Percentiles rank a stretch among this genome's conserved stretches.
phyloP scores from a whole-genome alignment of 2,329 filamentous ascomycete genomes.

The Cladorrhinum sp. region DNA sequence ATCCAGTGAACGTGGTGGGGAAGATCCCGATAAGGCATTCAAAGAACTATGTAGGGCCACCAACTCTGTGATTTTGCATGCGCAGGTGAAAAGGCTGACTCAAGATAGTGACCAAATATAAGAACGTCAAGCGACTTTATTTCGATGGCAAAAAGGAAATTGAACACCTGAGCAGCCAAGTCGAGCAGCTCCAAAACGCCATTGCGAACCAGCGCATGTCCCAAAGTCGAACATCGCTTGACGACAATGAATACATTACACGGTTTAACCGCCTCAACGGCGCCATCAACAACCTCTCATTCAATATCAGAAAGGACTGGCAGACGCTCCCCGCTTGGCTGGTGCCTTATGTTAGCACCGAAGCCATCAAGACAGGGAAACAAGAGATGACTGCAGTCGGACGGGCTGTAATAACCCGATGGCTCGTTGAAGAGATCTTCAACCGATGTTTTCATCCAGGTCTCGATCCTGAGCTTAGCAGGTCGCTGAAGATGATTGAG shows the following conservation, averaged over 20 bases:
- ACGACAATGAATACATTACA: constrained; percentile 89
- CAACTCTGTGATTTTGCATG: constrained; percentile 18
- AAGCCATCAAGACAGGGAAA: constrained; percentile 81
- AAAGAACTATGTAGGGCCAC: constrained; percentile 53
- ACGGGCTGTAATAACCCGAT: constrained; percentile 80
- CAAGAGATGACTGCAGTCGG: constrained; percentile 98
- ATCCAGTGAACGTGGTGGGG: constrained; percentile 39
- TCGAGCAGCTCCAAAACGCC: constrained; percentile 95
- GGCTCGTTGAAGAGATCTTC: constrained; percentile 89
- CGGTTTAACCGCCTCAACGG: constrained; percentile 90
- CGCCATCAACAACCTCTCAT: constrained; percentile 89
- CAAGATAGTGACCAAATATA: constrained; percentile 82
- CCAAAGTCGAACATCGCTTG: constrained; percentile 87
- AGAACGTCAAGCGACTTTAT: constrained; percentile 96
- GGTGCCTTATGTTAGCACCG: constrained; percentile 73
- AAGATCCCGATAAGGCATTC: constrained; percentile 52
- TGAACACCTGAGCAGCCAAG: constrained; percentile 79
- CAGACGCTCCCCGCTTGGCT: constrained; percentile 77
- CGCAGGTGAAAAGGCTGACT: constrained; percentile 30
- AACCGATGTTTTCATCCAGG: constrained; percentile 90
- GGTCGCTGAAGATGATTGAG: constrained; percentile 80
- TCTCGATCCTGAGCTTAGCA: constrained; percentile 71
- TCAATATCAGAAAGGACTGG: constrained; percentile 97
- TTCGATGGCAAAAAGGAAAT: constrained; percentile 95
- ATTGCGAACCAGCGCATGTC: constrained; percentile 94